These are phyloP conservation scores for Linaria vulgaris DNA, from an alignment of 257 asterid species.

Conservation along the genomic window DNA sequence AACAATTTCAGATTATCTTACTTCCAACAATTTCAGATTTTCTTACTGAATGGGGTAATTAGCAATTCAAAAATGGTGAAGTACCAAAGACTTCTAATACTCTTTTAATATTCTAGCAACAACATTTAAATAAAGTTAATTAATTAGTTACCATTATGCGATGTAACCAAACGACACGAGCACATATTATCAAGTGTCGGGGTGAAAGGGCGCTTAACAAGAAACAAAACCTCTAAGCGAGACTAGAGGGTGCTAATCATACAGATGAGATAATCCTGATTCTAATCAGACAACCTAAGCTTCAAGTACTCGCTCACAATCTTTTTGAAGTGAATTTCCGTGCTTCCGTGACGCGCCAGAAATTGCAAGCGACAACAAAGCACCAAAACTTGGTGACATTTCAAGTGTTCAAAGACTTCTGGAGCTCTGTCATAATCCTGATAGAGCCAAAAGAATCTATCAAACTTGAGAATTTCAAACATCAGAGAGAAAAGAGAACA, in stretches of 20 bases:
- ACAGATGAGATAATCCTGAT: background rate
- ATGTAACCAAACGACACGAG: too few species aligned
- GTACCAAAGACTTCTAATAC: too few species aligned
- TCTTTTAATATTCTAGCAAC: too few species aligned
- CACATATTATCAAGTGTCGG: background rate
- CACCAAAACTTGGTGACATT: slow-evolving; percentile 59
- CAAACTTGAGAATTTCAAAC: background rate
- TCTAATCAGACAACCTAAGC: slow-evolving; percentile 5
- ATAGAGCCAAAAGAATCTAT: background rate
- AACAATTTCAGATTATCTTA: too few species aligned
- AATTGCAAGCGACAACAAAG: slow-evolving; percentile 68
- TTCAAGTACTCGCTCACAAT: slow-evolving; percentile 40
- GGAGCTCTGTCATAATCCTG: slow-evolving; percentile 95
- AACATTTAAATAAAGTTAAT: too few species aligned
- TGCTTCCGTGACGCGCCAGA: slow-evolving; percentile 42
- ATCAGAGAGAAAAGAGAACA: background rate
- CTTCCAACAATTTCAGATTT: too few species aligned
- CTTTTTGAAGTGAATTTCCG: slow-evolving; percentile 54
- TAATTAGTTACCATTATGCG: too few species aligned
- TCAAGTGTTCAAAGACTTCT: slow-evolving; percentile 38
- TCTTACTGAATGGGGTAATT: too few species aligned
- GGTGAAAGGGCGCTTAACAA: background rate
- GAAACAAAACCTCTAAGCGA: background rate
- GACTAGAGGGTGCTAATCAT: background rate
- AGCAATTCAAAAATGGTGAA: too few species aligned